These are phyloP conservation scores for Hura crepitans DNA, from an alignment of 441 rosid genomes.

Conservation along the genomic window DNA sequence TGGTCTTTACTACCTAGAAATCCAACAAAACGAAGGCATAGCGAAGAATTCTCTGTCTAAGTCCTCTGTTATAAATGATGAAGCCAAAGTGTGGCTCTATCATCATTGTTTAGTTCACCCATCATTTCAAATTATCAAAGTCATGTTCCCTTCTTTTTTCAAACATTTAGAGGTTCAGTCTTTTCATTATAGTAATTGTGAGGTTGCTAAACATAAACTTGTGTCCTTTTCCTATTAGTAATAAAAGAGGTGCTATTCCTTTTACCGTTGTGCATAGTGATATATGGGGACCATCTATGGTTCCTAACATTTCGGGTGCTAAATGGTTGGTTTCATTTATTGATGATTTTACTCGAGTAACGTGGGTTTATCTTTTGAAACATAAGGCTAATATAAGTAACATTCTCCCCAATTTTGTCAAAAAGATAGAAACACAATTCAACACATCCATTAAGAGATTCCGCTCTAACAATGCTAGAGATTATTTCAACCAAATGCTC, in stretches of 20 bases:
- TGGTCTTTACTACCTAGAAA: background rate
- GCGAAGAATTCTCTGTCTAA: background rate
- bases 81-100: too few relatives aligned
- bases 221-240: background rate
- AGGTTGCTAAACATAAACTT: background rate
- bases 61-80: background rate
- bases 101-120: too few relatives aligned
- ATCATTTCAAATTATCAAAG: too few relatives aligned
- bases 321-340: background rate
- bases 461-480: background rate
- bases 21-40: background rate
- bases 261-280: background rate
- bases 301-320: background rate
- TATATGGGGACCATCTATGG: background rate
- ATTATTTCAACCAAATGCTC: background rate
- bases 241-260: background rate
- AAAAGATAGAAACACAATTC: background rate
- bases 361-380: background rate
- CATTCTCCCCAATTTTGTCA: background rate
- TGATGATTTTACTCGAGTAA: background rate
- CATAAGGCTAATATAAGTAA: background rate
- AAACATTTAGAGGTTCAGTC: too few relatives aligned
- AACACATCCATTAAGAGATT: background rate
- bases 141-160: too few relatives aligned
- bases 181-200: background rate